These are phyloP conservation scores for Neurospora sp. DNA, from an alignment of 495 filamentous ascomycete genomes.

Conservation along the genomic window DNA sequence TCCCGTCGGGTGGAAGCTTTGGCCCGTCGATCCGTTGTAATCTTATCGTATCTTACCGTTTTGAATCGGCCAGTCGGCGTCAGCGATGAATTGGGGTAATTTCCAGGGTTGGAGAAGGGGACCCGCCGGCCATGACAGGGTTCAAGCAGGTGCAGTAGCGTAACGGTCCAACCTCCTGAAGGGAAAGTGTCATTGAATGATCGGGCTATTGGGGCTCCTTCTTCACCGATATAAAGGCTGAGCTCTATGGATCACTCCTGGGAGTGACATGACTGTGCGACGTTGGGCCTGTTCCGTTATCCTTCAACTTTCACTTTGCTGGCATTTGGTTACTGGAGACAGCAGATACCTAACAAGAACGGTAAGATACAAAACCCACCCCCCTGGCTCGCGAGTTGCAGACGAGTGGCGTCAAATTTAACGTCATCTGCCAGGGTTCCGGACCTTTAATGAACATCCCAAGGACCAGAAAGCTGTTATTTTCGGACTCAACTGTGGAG, in stretches of 20 bases:
- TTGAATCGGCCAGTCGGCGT: neutral
- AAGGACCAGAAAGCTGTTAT: neutral
- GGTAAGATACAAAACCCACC: neutral
- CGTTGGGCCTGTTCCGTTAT: neutral
- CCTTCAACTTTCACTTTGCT: neutral
- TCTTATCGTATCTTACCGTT: neutral
- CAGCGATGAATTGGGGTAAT: neutral
- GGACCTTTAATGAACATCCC: neutral
- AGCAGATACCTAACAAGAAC: neutral
- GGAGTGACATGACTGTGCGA: neutral
- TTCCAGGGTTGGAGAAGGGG: neutral
- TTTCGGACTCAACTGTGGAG: neutral
- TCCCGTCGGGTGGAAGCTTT: neutral
- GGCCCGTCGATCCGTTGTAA: neutral
- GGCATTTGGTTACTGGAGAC: neutral
- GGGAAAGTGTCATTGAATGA: neutral
- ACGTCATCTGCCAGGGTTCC: conserved; percentile 2
- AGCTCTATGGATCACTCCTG: neutral
- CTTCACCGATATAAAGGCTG: neutral
- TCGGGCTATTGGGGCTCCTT: neutral
- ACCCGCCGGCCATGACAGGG: neutral
- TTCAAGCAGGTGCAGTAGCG: neutral
- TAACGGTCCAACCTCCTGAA: neutral
- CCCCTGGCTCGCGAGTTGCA: neutral
- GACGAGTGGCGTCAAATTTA: conserved; percentile 1